Conservation (phyloP, 176 grass and related monocot species). For the Chloris gayana region DNA sequence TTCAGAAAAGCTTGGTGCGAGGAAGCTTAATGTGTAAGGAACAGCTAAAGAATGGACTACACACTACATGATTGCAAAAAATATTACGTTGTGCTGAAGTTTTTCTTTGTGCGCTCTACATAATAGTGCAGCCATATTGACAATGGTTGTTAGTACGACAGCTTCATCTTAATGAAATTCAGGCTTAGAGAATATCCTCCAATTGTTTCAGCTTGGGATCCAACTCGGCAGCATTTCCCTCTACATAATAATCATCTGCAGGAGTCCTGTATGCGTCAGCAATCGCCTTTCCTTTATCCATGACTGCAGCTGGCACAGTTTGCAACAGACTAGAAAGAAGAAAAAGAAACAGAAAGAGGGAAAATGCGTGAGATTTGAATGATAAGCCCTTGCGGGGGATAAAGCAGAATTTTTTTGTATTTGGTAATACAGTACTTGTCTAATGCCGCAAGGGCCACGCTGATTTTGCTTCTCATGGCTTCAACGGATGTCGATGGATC, state of each 20-base stretch:
- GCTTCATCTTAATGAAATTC: background rate
- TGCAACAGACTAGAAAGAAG: conserved; percentile 74
- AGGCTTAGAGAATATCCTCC: conserved; percentile 68
- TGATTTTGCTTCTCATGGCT: conserved; percentile 83
- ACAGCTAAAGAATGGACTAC: no score
- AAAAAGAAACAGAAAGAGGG: background rate
- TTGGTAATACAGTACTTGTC: conserved; percentile 73
- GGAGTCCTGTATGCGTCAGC: conserved; percentile 85
- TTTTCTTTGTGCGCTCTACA: no score
- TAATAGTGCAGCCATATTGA: background rate
- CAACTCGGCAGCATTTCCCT: conserved; percentile 32
- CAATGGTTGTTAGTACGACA: background rate
- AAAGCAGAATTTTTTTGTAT: background rate
- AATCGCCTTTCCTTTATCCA: conserved; percentile 96
- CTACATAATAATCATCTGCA: conserved; percentile 37
- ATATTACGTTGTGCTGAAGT: no score
- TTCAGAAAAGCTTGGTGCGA: no score
- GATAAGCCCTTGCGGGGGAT: background rate
- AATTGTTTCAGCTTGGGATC: conserved; percentile 67
- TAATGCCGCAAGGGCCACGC: conserved; percentile 67
- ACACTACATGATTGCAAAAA: background rate
- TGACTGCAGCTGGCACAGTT: conserved; percentile 67
- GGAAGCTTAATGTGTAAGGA: no score
- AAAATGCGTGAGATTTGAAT: background rate
- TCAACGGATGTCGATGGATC: conserved; percentile 68